These are phyloP conservation scores for Proteromonas lacertae DNA, from an alignment of 352 stramenopile species.

Conservation along the genomic window DNA sequence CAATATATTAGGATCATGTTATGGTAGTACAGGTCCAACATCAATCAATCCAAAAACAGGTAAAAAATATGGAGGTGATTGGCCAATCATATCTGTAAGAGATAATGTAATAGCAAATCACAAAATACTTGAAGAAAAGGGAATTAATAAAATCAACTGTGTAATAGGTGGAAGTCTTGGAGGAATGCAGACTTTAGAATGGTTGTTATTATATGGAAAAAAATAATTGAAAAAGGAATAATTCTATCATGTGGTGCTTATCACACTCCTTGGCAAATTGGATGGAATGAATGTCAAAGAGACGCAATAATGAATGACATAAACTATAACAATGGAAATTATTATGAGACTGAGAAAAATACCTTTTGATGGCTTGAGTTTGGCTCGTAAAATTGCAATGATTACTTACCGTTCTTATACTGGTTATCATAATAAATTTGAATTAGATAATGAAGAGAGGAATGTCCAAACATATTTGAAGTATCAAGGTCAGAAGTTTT, in stretches of 20 bases:
- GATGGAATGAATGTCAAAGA: slow-evolving; percentile 60
- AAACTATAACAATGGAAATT: slow-evolving; percentile 39
- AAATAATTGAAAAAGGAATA: slow-evolving; percentile 46
- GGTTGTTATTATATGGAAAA: slow-evolving; percentile 31
- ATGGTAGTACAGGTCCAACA: slow-evolving; percentile 46
- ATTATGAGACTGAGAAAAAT: no score
- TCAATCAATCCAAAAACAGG: slow-evolving; percentile 29
- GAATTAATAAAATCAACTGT: slow-evolving; percentile 32
- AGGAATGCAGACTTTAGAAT: slow-evolving; percentile 85
- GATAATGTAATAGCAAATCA: slow-evolving; percentile 60
- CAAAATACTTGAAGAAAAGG: slow-evolving; percentile 36
- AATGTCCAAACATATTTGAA: slow-evolving; percentile 39
- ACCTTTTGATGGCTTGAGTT: slow-evolving; percentile 3
- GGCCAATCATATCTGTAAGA: slow-evolving; percentile 51
- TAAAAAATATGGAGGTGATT: slow-evolving; percentile 34
- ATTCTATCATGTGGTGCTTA: slow-evolving; percentile 60
- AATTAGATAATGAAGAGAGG: slow-evolving; percentile 14
- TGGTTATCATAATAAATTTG: slow-evolving; percentile 65
- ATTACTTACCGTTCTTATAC: slow-evolving; percentile 64
- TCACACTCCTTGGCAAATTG: slow-evolving; percentile 81
- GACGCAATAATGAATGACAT: slow-evolving; percentile 77
- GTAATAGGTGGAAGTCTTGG: slow-evolving; percentile 70
- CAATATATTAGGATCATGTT: slow-evolving; percentile 71
- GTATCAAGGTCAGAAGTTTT: slow-evolving; percentile 72
- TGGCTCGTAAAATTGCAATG: slow-evolving; percentile 78